Evolutionary conservation across 208 protist genomes (phyloP), one percentile per base, ranked within the genome.

Genomic region (Crithidia expoeki): DNA sequence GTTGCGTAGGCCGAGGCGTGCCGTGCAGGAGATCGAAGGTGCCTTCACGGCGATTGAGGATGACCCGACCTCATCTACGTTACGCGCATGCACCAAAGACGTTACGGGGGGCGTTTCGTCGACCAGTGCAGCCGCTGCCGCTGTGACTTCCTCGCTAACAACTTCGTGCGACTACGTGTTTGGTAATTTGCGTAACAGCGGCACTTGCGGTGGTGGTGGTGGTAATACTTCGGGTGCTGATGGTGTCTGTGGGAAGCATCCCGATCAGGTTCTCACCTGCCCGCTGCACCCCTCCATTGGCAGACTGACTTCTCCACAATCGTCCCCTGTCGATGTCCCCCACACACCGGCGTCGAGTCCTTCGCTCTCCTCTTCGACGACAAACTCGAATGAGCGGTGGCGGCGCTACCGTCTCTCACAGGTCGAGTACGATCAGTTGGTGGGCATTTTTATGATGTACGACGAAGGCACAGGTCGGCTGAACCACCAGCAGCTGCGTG

Each of bases 341-440:
- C 50, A 11, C 76, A 79, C 57, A 28, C 53, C 4, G 30, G 81
- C 0, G 61, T 85, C 57, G 65, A 81, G 46, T 62, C 72, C 32
- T 53, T 33, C 34, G 51, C 66, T 1, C 34, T 32, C 57, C 3
- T 7, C 51, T 14, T 38, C 60, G 14, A 28, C 58, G 11, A 27
- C 65, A 2, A 52, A 42, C 21, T 0, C 38, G 4, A 55, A 66
- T 1, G 53, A 65, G 23, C 87, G 80, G 7, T 92, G 87, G 90
- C 56, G 27, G 36, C 67, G 59, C 21, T 93, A 90, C 68, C 76
- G 74, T 27, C 74, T 94, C 16, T 61, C 74, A 17, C 91, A 92
- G 70, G 69, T 92, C 1, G 88, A 96, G 78, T 90, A 93, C 60
- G 88, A 96, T 56, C 79, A 92, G 28, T 84, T 94, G 21, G 81